Evolutionary conservation across 805 yeast species (phyloP), one percentile per base, ranked within the genome.

Genomic region (Starmerella khaoyaiensis): DNA sequence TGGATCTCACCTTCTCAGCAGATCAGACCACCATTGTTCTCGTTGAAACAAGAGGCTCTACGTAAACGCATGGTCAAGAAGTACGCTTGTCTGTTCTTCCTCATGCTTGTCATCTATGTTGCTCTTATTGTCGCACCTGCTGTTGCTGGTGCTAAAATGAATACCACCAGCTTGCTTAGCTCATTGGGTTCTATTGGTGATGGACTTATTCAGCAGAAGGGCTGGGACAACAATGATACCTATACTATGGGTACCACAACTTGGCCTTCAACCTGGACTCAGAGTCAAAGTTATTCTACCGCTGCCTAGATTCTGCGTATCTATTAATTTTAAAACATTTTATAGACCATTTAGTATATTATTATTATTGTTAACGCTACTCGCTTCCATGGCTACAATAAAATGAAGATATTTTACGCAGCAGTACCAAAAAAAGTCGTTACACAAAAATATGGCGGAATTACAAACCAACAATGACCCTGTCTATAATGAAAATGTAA

Each of bases 1-100:
- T 90, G 99, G 99, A 78, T 93, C 65, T 81, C 83, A 60, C 98
- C 98, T 40, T 69, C 90, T 46, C 78, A 93, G 65, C 94, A 84
- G 67, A 86, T 90, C 57, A 80, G 97, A 64, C 96, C 96, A 45
- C 97, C 98, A 54, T 84, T 90, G 59, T 86, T 83, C 66, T 83
- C 97, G 15, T 68, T 87, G 65, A 90, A 90, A 66, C 97, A 90
- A 68, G 87, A 93, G 40, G 78, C 82, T 65, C 75, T 86, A 62
- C 79, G 98, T 63, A 83, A 79, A 79, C 78, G 98, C 68, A 87
- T 90, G 93, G 94, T 90, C 25, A 76, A 80, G 63, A 84, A 83
- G 64, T 90, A 90, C 69, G 76, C 93, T 46, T 62, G 80, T 9
- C 67, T 93, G 58, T 90, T 76, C 71, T 74, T 82, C 54, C 51